Evolutionary conservation across 116 monocot genomes (phyloP).

Genomic region (Trichopus zeylanicus): DNA sequence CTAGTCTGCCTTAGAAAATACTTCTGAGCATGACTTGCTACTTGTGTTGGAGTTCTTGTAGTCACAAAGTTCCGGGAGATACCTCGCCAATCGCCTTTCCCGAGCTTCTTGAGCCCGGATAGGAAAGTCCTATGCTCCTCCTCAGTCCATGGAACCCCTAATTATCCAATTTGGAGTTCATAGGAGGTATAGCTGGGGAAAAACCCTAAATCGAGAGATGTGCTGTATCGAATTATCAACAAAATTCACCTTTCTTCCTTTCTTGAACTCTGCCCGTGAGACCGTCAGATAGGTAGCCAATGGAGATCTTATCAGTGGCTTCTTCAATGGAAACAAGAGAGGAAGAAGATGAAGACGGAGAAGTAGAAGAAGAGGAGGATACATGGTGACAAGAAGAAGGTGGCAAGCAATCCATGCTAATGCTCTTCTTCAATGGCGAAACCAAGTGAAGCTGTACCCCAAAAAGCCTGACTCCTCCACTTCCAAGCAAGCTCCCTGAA

Average conservation of each 20-base stretch:
- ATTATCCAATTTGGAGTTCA: not conserved
- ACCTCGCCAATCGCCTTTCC: conserved; percentile 86
- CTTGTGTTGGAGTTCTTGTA: conserved; percentile 80
- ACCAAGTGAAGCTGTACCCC: conserved; percentile 46
- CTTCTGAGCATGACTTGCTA: conserved; percentile 89
- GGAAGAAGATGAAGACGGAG: conserved; percentile 38
- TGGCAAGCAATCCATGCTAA: conserved; percentile 61
- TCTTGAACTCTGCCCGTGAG: conserved; percentile 49
- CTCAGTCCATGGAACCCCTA: conserved; percentile 82
- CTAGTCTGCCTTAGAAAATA: conserved; percentile 67
- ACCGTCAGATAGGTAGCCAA: conserved; percentile 57
- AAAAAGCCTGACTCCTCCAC: conserved; percentile 41
- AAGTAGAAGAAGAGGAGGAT: conserved; percentile 16
- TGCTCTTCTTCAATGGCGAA: conserved; percentile 50
- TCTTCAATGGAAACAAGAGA: conserved; percentile 40
- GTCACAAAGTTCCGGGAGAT: conserved; percentile 69
- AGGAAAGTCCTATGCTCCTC: conserved; percentile 72
- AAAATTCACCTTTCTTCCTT: conserved; percentile 43
- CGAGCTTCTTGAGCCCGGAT: conserved; percentile 58
- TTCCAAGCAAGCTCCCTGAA: not conserved
- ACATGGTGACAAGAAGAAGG: conserved; percentile 13
- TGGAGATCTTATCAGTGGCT: conserved; percentile 29
- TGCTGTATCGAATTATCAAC: not conserved
- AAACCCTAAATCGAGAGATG: too few species aligned
- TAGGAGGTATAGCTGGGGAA: too few species aligned